Base-by-base conservation (phyloP, 768 basidiomycete species). In the Naganishia friedmannii region DNA sequence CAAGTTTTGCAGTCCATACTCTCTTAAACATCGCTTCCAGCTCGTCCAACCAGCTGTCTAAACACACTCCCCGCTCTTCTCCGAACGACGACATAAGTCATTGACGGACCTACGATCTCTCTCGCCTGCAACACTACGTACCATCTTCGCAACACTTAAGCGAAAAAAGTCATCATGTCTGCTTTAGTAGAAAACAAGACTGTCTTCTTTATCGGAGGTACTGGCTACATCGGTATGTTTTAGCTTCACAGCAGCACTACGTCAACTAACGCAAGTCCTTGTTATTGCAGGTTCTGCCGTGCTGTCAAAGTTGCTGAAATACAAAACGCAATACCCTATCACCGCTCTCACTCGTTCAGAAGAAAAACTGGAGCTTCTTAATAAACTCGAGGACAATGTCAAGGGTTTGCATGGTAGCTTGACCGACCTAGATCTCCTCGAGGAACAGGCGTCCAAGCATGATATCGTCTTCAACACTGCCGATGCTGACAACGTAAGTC, bases 391-490 rank as follows among this genome's bases (percentile, higher is more conserved):
- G 17, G 68, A 73, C 29, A 32, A 72, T 23, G 65, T 80, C 53
- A 71, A 72, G 37, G 65, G 73, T 37, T 42, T 77, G 37, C 51
- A 74, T n/a, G 78, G 77, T 12, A 74, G 72, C 8, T 69, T 79
- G 42, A 53, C 69, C n/a, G 76, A 79, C 48, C 56, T 72, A 57
- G 77, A 77, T n/a, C 74, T 75, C 45, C 48, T 80, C 26, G 67
- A 48, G 26, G 58, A 77, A 28, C 72, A 74, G 10, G 77, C 76
- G 15, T 57, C 67, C 21, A 70, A 76, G 56, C 68, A 72, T 45
- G 79, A 80, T 56, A 73, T 80, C 51, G 69, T 73, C n/a, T 66
- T 79, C 28, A 74, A 75, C 39, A 72, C 72, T 28, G 79, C 79
- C 32, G 72, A 76, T 66, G 77, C 79, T 29, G 79, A 80, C 73